Percentiles rank a stretch among this genome's conserved stretches.
Conservation (phyloP, 1,284 basidiomycete genomes). For the Agaricales sp. region DNA sequence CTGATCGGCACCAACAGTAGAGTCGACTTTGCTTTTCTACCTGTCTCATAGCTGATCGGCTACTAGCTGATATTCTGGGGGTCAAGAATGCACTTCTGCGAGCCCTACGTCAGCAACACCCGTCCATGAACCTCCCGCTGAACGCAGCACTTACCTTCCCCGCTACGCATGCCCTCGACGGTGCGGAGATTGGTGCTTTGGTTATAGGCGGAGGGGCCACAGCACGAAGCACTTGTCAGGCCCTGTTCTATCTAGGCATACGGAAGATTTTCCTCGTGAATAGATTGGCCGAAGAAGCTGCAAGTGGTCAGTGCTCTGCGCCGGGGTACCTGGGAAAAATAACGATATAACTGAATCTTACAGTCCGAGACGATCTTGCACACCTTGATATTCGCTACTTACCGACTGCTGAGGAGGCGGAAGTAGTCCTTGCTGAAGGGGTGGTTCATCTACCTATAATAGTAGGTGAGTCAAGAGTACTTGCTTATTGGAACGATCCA, state of each 20-base stretch:
- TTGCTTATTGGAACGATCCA: too few relatives aligned
- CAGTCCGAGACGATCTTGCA: conserved; percentile 6
- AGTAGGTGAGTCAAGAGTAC: too few relatives aligned
- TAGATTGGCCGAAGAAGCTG: conserved; percentile 9
- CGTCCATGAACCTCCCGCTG: conserved; percentile 3
- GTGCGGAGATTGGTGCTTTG: conserved; percentile 6
- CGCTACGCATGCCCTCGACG: too few relatives aligned
- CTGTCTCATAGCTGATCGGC: too few relatives aligned
- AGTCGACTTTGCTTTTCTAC: background rate
- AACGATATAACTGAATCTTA: background rate
- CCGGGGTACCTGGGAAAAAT: too few relatives aligned
- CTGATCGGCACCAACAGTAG: conserved; percentile 12
- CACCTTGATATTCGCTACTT: conserved; percentile 10
- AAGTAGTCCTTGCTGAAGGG: conserved; percentile 8
- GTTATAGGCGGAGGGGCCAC: conserved; percentile 14
- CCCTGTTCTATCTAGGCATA: conserved; percentile 10
- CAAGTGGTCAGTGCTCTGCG: conserved; percentile 7
- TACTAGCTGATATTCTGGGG: conserved; percentile 10
- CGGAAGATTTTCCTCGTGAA: conserved; percentile 13
- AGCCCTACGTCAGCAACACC: conserved; percentile 9
- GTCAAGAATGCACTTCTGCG: conserved; percentile 11
- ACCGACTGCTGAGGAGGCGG: conserved; percentile 7
- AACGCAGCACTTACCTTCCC: conserved; percentile 7
- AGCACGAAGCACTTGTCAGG: conserved; percentile 11
- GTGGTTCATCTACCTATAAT: conserved; percentile 9